These are phyloP conservation scores for Amaranthus tricolor DNA, from an alignment of 179 eudicot species.

Conservation along the genomic window DNA sequence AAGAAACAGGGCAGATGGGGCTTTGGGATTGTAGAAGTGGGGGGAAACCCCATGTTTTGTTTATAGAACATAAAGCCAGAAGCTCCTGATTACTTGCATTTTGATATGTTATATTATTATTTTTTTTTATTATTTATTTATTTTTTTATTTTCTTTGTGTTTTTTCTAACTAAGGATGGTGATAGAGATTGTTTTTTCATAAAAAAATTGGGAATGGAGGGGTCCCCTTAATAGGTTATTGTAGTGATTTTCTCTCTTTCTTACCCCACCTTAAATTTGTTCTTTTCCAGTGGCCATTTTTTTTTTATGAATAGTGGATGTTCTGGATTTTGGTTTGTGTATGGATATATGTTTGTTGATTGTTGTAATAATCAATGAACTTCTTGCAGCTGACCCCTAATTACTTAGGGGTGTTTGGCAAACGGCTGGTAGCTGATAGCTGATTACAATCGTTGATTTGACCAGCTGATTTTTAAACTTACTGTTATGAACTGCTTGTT, in stretches of 20 bases:
- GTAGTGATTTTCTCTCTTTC: neutral
- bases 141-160: constrained; percentile 3
- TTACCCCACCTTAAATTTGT: constrained; percentile 2
- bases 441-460: too few species aligned
- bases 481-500: too few species aligned
- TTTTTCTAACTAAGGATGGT: constrained; percentile 9
- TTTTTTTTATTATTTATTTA: constrained; percentile 16
- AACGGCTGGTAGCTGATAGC: too few species aligned
- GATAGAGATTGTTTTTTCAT: constrained; percentile 10
- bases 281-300: neutral
- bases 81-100: constrained; percentile 47
- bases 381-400: too few species aligned
- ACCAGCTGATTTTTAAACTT: too few species aligned
- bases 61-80: constrained; percentile 48
- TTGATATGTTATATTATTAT: constrained; percentile 23
- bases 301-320: neutral
- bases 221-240: neutral
- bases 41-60: constrained; percentile 93
- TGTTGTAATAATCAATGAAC: neutral
- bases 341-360: constrained; percentile 12
- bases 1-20: constrained; percentile 23
- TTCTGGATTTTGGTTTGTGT: constrained; percentile 7
- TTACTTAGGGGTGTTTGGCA: too few species aligned
- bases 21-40: constrained; percentile 66
- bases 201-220: neutral